Evolutionary conservation across 2,329 filamentous ascomycete genomes (phyloP), one percentile per base, ranked within the genome.

Genomic region (Alternaria brassicicola): DNA sequence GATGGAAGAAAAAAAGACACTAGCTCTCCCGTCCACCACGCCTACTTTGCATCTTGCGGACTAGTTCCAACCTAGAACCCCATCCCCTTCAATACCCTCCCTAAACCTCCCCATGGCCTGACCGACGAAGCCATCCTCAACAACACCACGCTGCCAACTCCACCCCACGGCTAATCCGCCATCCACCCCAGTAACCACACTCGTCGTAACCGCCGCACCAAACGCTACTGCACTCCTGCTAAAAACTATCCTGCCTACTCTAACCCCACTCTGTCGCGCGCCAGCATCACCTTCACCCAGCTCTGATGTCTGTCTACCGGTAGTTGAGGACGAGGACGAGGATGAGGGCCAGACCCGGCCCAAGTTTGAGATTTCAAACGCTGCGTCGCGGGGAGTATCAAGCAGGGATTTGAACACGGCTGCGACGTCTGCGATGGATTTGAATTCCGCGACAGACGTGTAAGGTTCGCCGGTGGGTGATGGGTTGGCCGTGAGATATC

Each of bases 321-420:
- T n/a, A n/a, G n/a, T n/a, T n/a, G n/a, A n/a, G n/a, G n/a, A n/a
- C n/a, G n/a, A n/a, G n/a, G n/a, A n/a, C n/a, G n/a, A n/a, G n/a
- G n/a, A n/a, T n/a, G n/a, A n/a, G n/a, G n/a, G n/a, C n/a, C n/a
- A n/a, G 30, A 80, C 66, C 3, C 71, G 59, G 0, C 80, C 80
- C 6, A 82, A 53, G 64, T 82, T 82, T 0, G 80, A 81, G 8
- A 82, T 64, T 58, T 82, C 80, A 42, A 79, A 80, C 6, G 72
- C 76, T 21, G 69, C 65, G 4, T 68, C 71, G 9, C 80, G 70
- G 1, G 70, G 61, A 26, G 76, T 75, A 3, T 79, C 79, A 4
- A 81, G 17, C 52, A 76, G 77, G 0, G 69, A 69, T n/a, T 67
- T 59, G 45, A 79, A 77, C 15, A 73, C 49, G 4, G 52, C 55